Evolutionary conservation across 2,329 filamentous ascomycete genomes (phyloP).

Genomic region (Daldinia sp.): DNA sequence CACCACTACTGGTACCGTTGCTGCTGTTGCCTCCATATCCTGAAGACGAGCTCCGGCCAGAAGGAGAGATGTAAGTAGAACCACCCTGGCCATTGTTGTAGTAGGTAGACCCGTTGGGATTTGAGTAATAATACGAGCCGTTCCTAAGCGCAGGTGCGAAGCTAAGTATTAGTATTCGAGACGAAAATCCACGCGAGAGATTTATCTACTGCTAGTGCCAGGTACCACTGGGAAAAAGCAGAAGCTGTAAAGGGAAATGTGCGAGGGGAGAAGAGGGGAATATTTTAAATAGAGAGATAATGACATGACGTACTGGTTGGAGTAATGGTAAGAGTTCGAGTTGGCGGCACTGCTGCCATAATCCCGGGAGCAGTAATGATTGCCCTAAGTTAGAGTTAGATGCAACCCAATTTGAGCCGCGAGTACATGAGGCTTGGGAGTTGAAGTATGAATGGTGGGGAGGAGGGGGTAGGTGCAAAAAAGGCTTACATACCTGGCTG

Average conservation of each 20-base stretch:
- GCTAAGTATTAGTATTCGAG: background rate
- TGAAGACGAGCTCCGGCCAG: slow-evolving; percentile 53
- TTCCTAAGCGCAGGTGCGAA: slow-evolving; percentile 55
- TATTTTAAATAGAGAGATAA: background rate
- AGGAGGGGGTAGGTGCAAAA: background rate
- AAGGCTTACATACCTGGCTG: slow-evolving; percentile 61
- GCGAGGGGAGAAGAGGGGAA: background rate
- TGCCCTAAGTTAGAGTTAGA: slow-evolving; percentile 62
- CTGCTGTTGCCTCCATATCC: slow-evolving; percentile 38
- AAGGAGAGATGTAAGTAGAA: slow-evolving; percentile 71
- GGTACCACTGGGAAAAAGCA: background rate
- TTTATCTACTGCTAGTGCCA: too few relatives aligned
- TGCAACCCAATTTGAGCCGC: too few relatives aligned
- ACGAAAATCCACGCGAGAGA: background rate
- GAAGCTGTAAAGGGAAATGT: too few relatives aligned
- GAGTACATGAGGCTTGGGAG: background rate
- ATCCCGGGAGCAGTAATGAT: slow-evolving; percentile 75
- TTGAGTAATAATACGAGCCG: slow-evolving; percentile 80
- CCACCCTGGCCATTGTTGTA: slow-evolving; percentile 70
- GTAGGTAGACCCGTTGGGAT: slow-evolving; percentile 76
- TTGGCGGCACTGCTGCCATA: slow-evolving; percentile 69
- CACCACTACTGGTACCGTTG: slow-evolving; percentile 20
- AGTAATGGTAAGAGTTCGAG: slow-evolving; percentile 75
- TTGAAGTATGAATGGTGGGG: background rate
- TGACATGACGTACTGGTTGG: slow-evolving; percentile 64